Evolutionary conservation across 2,329 filamentous ascomycete species (phyloP).

Genomic region (Paecilomyces variotii): DNA sequence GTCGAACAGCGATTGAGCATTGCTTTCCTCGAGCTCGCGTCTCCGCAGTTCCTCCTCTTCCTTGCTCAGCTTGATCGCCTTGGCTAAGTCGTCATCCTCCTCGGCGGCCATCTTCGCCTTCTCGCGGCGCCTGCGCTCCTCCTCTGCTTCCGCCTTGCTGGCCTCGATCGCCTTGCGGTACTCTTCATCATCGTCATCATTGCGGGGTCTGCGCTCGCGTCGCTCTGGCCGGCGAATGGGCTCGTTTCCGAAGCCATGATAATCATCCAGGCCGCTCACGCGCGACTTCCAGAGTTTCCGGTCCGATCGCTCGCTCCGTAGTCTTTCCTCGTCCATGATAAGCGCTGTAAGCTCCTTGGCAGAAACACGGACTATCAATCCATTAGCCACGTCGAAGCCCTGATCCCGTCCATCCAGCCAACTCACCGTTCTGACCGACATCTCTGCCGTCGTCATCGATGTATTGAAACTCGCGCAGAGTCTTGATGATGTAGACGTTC

Average conservation of each 20-base stretch:
- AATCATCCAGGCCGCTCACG: constrained; percentile 86
- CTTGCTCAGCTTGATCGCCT: constrained; percentile 89
- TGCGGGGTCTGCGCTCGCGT: constrained; percentile 44
- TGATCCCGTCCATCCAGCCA: not conserved
- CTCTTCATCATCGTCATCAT: constrained; percentile 81
- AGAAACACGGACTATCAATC: constrained; percentile 72
- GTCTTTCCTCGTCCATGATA: constrained; percentile 84
- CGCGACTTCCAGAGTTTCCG: constrained; percentile 95
- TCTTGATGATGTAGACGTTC: constrained; percentile 99
- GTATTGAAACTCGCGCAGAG: constrained; percentile 91
- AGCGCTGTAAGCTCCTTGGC: constrained; percentile 92
- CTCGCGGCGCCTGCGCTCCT: constrained; percentile 68
- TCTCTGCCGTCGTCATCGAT: constrained; percentile 92
- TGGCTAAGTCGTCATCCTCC: constrained; percentile 82
- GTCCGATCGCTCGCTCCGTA: constrained; percentile 83
- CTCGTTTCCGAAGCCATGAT: constrained; percentile 37
- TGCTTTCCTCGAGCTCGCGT: constrained; percentile 77
- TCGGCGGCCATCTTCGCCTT: constrained; percentile 52
- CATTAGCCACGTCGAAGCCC: not conserved
- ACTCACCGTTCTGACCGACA: constrained; percentile 89
- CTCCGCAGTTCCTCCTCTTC: constrained; percentile 81
- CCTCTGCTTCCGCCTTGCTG: constrained; percentile 90
- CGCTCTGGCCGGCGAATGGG: constrained; percentile 34
- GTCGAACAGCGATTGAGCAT: constrained; percentile 81
- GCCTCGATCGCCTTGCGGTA: constrained; percentile 87